phyloP scores from a whole-genome alignment of 352 stramenopile species.

The Globisporangium iwayamae region DNA sequence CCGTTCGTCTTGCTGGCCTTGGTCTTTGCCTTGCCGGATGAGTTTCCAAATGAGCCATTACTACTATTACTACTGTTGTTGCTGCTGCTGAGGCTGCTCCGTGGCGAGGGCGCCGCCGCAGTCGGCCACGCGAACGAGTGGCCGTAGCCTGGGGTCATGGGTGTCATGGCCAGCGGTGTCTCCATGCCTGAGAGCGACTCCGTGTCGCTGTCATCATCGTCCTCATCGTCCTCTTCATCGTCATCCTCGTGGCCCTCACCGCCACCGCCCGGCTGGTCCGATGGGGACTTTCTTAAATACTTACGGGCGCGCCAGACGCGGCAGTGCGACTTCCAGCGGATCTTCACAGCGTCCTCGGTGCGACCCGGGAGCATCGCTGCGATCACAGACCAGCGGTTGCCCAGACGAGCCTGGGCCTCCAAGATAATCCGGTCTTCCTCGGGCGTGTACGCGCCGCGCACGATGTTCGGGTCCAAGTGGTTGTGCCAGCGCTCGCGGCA shows the following conservation, averaged over 20 bases:
- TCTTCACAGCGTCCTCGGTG: slow-evolving; percentile 91
- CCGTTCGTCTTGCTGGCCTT: slow-evolving; percentile 1
- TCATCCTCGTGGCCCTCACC: neutral
- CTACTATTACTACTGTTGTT: neutral
- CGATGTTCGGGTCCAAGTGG: slow-evolving; percentile 85
- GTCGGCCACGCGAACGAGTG: slow-evolving; percentile 17
- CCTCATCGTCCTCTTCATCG: neutral
- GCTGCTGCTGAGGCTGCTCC: neutral
- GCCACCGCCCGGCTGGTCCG: slow-evolving; percentile 7
- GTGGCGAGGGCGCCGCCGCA: neutral
- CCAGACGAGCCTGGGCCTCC: slow-evolving; percentile 76
- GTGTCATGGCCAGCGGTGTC: slow-evolving; percentile 18
- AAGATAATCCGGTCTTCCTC: slow-evolving; percentile 89
- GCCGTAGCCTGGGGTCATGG: slow-evolving; percentile 16
- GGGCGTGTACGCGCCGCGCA: slow-evolving; percentile 82
- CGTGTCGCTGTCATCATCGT: slow-evolving; percentile 12
- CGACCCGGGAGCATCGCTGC: slow-evolving; percentile 82
- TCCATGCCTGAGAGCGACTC: slow-evolving; percentile 22
- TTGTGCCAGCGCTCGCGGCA: slow-evolving; percentile 90
- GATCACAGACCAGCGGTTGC: slow-evolving; percentile 90
- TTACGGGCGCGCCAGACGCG: slow-evolving; percentile 78
- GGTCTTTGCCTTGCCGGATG: slow-evolving; percentile 1
- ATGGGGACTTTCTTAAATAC: slow-evolving; percentile 66
- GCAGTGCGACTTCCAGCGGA: slow-evolving; percentile 90
- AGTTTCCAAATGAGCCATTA: neutral